Percentiles rank a stretch among this genome's conserved stretches.
Conservation (phyloP, 2,329 filamentous ascomycete genomes). For the Pseudonectria foliicola region DNA sequence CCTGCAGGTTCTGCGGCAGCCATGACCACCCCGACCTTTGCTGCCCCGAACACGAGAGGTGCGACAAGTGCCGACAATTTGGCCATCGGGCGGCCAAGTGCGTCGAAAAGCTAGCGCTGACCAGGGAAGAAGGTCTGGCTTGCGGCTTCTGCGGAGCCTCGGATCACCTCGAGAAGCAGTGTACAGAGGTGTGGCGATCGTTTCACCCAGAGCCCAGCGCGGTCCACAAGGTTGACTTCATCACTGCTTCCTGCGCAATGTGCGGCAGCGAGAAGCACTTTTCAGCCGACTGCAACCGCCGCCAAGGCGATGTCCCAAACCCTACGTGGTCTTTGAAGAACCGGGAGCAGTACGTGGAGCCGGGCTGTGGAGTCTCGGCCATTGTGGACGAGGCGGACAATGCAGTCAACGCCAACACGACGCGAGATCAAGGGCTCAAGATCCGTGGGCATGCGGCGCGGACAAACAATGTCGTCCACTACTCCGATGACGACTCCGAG, state of each 20-base stretch:
- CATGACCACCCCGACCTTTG: slow-evolving; percentile 39
- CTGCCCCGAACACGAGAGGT: slow-evolving; percentile 46
- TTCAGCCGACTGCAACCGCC: slow-evolving; percentile 44
- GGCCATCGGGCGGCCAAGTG: slow-evolving; percentile 51
- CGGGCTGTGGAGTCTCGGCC: slow-evolving; percentile 30
- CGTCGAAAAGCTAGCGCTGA: slow-evolving; percentile 45
- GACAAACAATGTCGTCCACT: slow-evolving; percentile 32
- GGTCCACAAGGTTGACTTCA: slow-evolving; percentile 40
- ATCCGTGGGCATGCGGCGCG: slow-evolving; percentile 28
- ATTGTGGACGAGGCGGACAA: slow-evolving; percentile 27
- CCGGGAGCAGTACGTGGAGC: slow-evolving; percentile 42
- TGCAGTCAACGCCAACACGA: slow-evolving; percentile 16
- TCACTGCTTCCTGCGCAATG: slow-evolving; percentile 47
- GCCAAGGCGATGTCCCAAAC: slow-evolving; percentile 18
- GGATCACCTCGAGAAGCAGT: slow-evolving; percentile 53
- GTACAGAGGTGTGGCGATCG: slow-evolving; percentile 54
- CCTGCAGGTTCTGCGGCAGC: slow-evolving; percentile 42
- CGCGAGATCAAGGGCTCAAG: slow-evolving; percentile 23
- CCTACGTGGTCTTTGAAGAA: slow-evolving; percentile 48
- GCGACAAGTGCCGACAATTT: slow-evolving; percentile 53
- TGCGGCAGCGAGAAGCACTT: slow-evolving; percentile 51
- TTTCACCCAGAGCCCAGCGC: slow-evolving; percentile 36
- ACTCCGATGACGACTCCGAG: slow-evolving; percentile 42
- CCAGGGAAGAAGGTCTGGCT: slow-evolving; percentile 45
- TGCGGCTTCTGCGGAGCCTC: slow-evolving; percentile 54